Percentiles rank a stretch among this genome's conserved stretches.
Evolutionary conservation across 2,329 filamentous ascomycete species (phyloP).

Genomic region (Camptophora hylomeconis): DNA sequence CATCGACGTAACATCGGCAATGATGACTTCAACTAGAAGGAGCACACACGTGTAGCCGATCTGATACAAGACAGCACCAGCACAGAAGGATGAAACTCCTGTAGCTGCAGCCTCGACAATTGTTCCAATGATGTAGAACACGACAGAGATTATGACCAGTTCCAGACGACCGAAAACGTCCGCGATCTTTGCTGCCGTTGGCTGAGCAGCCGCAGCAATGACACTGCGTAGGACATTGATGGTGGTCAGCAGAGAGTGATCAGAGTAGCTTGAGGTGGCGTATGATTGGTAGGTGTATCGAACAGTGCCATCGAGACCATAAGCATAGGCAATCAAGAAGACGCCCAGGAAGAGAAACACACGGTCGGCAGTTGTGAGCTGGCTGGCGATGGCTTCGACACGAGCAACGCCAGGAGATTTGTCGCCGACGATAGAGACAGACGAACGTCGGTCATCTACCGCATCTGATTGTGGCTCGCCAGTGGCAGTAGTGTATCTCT

Average conservation of each 20-base stretch:
- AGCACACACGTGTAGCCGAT: constrained; percentile 51
- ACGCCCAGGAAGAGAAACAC: constrained; percentile 46
- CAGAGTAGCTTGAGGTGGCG: constrained; percentile 38
- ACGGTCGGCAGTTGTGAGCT: constrained; percentile 41
- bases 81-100: constrained; percentile 40
- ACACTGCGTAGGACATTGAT: constrained; percentile 46
- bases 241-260: constrained; percentile 45
- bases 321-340: constrained; percentile 52
- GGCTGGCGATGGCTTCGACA: constrained; percentile 42
- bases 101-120: constrained; percentile 42
- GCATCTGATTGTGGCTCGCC: too few relatives aligned
- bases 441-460: too few relatives aligned
- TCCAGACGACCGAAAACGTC: constrained; percentile 52
- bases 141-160: constrained; percentile 40
- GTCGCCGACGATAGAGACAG: constrained; percentile 16
- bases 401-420: constrained; percentile 44
- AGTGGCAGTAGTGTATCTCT: too few relatives aligned
- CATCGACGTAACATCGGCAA: constrained; percentile 51
- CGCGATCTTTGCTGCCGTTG: constrained; percentile 47
- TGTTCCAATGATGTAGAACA: constrained; percentile 45
- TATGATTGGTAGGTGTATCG: constrained; percentile 28
- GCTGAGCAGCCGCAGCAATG: constrained; percentile 46
- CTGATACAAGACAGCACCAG: constrained; percentile 48
- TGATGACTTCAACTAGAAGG: constrained; percentile 50
- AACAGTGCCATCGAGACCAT: constrained; percentile 22